A percentile compares a stretch with the other conserved stretches of the same genome.
These are phyloP conservation scores for Paramecium pentaurelia DNA, from an alignment of 73 alveolate genomes.

Conservation along the genomic window DNA sequence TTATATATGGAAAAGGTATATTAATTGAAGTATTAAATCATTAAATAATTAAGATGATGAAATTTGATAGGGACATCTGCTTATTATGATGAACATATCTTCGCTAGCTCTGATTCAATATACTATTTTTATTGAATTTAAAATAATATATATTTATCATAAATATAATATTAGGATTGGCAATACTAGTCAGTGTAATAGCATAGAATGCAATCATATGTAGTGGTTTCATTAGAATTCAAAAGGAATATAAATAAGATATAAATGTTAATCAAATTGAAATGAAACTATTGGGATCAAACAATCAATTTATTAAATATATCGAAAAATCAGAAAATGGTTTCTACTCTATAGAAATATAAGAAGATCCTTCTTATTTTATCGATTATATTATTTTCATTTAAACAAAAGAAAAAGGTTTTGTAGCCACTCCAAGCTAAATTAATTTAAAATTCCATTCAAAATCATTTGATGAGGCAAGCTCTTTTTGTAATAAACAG, in stretches of 20 bases:
- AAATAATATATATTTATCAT: neutral
- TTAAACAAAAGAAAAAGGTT: neutral
- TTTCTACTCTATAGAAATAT: neutral
- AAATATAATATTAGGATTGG: neutral
- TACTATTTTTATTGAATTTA: neutral
- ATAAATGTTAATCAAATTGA: neutral
- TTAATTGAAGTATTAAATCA: neutral
- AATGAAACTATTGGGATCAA: neutral
- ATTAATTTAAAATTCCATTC: neutral
- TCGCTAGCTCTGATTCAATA: neutral
- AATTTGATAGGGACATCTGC: slow-evolving; percentile 18
- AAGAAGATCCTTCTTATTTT: neutral
- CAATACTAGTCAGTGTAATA: neutral
- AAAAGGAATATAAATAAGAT: neutral
- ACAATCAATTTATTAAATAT: neutral
- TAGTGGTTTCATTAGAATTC: neutral
- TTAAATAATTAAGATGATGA: neutral
- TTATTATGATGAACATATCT: neutral
- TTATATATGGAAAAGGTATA: neutral
- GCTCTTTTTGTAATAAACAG: neutral
- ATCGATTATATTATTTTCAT: neutral
- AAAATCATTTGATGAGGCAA: neutral
- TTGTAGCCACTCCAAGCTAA: neutral
- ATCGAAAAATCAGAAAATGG: neutral
- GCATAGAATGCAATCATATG: neutral